These are phyloP conservation scores for Nitzschia putrida DNA, from an alignment of 108 stramenopile genomes.

Conservation along the genomic window DNA sequence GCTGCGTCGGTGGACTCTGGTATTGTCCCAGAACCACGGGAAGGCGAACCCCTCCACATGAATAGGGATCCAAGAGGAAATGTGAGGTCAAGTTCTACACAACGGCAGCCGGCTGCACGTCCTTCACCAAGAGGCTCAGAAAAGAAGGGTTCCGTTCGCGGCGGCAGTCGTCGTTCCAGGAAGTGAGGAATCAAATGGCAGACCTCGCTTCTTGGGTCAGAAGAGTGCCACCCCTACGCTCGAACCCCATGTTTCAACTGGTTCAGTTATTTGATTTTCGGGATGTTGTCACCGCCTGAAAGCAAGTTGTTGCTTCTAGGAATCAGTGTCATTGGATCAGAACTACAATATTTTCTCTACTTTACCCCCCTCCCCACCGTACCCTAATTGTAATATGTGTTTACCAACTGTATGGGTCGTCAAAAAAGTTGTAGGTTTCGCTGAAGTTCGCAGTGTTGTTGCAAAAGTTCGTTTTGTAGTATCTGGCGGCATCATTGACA, in stretches of 20 bases:
- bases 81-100: not conserved
- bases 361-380: no score
- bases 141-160: not conserved
- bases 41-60: conserved; percentile 27
- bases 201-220: no score
- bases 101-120: no score
- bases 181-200: not conserved
- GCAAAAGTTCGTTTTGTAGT: conserved; percentile 66
- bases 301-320: no score
- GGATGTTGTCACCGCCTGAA: no score
- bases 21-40: conserved; percentile 7
- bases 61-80: conserved; percentile 1
- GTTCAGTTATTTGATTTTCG: no score
- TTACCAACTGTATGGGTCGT: conserved; percentile 17
- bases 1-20: conserved; percentile 40
- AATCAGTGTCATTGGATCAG: no score
- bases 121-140: conserved; percentile 7
- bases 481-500: conserved; percentile 63
- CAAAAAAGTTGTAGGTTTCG: conserved; percentile 19
- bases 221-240: no score
- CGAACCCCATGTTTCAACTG: no score
- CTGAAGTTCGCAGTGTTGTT: conserved; percentile 17
- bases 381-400: not conserved
- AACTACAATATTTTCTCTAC: no score
- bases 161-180: conserved; percentile 1